Conservation (phyloP, 2,329 filamentous ascomycete species). For the Claviceps sp. region DNA sequence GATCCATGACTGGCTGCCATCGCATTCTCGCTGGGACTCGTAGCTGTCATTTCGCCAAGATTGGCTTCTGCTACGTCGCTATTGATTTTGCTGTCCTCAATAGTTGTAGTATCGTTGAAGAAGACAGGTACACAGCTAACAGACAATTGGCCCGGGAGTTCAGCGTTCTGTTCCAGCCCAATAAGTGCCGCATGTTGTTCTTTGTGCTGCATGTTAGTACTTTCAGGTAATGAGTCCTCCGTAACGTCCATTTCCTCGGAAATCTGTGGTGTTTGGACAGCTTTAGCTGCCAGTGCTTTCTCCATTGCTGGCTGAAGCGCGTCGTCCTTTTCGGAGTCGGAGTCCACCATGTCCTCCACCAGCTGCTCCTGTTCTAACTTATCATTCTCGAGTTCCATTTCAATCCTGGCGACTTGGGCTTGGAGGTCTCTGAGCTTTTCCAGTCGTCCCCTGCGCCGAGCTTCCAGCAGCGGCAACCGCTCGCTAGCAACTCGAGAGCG, state of each 20-base stretch:
- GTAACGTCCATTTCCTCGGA: background rate
- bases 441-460: conserved; percentile 25
- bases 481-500: conserved; percentile 23
- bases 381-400: conserved; percentile 33
- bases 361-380: conserved; percentile 21
- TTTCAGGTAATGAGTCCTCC: background rate
- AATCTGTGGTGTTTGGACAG: background rate
- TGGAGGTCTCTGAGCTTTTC: conserved; percentile 32
- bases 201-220: background rate
- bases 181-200: background rate
- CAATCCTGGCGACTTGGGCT: conserved; percentile 32
- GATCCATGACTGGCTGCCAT: background rate
- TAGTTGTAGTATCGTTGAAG: background rate
- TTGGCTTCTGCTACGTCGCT: background rate
- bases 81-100: background rate
- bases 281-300: background rate
- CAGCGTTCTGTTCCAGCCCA: background rate
- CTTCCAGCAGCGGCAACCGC: conserved; percentile 23
- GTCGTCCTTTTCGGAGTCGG: conserved; percentile 9
- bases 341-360: conserved; percentile 13
- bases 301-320: background rate
- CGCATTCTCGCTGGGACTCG: background rate
- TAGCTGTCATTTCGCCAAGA: background rate
- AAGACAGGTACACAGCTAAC: background rate
- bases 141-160: background rate